A percentile compares a stretch with the other conserved stretches of the same genome.
Evolutionary conservation across 192 early-diverging fungal genomes (phyloP).

Genomic region (Coemansia erecta): DNA sequence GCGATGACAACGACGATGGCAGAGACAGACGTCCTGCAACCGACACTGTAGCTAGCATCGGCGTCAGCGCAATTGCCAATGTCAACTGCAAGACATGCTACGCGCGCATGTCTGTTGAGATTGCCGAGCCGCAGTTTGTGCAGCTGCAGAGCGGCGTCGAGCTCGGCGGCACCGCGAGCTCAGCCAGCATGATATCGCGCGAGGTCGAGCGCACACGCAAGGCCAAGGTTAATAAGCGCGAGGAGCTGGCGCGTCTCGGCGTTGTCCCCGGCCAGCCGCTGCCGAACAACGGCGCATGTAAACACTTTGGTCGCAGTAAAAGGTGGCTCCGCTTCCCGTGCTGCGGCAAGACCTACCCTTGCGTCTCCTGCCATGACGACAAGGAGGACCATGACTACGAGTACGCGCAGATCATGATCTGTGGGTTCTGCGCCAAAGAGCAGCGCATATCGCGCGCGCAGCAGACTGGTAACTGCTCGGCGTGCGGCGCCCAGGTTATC

Average conservation of each 20-base stretch:
- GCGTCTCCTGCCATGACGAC: constrained; percentile 83
- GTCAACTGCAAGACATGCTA: constrained; percentile 44
- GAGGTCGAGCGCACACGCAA: constrained; percentile 51
- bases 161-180: constrained; percentile 31
- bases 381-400: constrained; percentile 67
- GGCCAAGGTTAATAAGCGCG: constrained; percentile 40
- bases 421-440: constrained; percentile 82
- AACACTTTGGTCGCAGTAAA: constrained; percentile 81
- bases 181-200: constrained; percentile 44
- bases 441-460: constrained; percentile 57
- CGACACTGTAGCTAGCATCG: constrained; percentile 20
- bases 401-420: constrained; percentile 78
- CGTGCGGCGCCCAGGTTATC: constrained; percentile 67
- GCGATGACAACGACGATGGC: background rate
- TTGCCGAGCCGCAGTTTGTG: constrained; percentile 58
- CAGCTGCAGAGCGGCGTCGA: constrained; percentile 38
- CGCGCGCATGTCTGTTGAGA: constrained; percentile 26
- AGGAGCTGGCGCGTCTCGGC: constrained; percentile 57
- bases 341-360: constrained; percentile 79
- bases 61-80: constrained; percentile 12
- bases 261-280: constrained; percentile 74
- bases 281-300: constrained; percentile 76
- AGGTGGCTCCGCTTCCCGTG: constrained; percentile 94
- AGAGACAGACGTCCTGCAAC: no score
- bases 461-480: constrained; percentile 47